Base-by-base conservation (phyloP, 352 stramenopile genomes). In the Peronospora belbahrii region DNA sequence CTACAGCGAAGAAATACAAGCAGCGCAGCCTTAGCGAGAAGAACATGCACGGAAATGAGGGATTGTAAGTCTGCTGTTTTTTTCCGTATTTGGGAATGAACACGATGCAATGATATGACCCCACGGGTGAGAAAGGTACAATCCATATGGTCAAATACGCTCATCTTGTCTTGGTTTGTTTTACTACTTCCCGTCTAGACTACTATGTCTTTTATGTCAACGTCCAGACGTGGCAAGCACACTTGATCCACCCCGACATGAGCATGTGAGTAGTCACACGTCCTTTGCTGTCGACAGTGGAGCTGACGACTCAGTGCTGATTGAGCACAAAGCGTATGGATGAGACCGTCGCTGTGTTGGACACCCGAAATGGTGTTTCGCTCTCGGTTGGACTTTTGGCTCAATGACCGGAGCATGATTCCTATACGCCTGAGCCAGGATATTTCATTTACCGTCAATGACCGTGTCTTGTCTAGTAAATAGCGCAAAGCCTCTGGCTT, bases 181-280 rank as follows among this genome's bases (percentile, higher is more conserved):
- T 2, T 39, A 10, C 4, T 42, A 8, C 6, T 45, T 27, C 13
- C 14, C 49, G 17, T 38, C 37, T 58, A 57, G 37, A 43, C 47
- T 49, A 46, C 41, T 48, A n/a, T 48, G 31, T 15, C 2, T 11
- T n/a, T 24, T 11, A 14, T 13, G 8, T 11, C 24, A n/a, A n/a
- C n/a, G 7, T 11, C 66, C 71, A 86, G 35, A 86, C 70, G 48
- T 85, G 72, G 52, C 75, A 84, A 32, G 73, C 73, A 53, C 87
- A 86, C 54, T 89, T 89, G 36, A 73, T 88, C 11, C 75, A 70
- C 4, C 78, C n/a, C n/a, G n/a, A n/a, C n/a, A n/a, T n/a, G n/a
- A n/a, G n/a, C n/a, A n/a, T n/a, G n/a, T n/a, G n/a, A n/a, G n/a
- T n/a, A n/a, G n/a, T n/a, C n/a, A n/a, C n/a, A n/a, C n/a, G n/a